Evolutionary conservation across 208 protist species (phyloP).

Genomic region (Leptomonas pyrrhocoris): DNA sequence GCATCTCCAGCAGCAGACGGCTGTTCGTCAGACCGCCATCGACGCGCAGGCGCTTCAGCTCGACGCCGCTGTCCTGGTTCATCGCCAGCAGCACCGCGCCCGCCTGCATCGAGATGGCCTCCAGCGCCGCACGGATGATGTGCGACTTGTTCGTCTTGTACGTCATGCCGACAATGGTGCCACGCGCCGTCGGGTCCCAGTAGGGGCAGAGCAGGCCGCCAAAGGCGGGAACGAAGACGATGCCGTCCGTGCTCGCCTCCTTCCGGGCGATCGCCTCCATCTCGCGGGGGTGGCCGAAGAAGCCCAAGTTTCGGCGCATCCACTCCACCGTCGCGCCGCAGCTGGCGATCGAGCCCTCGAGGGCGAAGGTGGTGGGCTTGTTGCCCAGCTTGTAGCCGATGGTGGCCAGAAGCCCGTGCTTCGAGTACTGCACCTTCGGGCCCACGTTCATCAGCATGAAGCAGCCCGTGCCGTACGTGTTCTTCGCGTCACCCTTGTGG

Average conservation of each 20-base stretch:
- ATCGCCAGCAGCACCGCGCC: constrained; percentile 85
- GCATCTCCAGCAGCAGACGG: constrained; percentile 94
- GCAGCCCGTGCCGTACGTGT: constrained; percentile 98
- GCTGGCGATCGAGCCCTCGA: constrained; percentile 93
- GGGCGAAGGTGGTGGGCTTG: constrained; percentile 58
- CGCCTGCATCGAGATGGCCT: constrained; percentile 91
- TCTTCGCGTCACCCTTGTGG: constrained; percentile 91
- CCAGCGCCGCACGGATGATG: constrained; percentile 85
- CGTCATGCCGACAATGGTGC: constrained; percentile 93
- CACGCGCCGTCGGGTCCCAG: constrained; percentile 95
- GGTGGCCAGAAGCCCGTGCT: constrained; percentile 96
- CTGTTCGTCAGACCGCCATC: constrained; percentile 96
- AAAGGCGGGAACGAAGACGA: constrained; percentile 98
- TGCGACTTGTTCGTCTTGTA: constrained; percentile 83
- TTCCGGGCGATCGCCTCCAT: constrained; percentile 57
- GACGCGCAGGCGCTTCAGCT: constrained; percentile 82
- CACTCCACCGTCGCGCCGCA: constrained; percentile 94
- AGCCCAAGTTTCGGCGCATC: constrained; percentile 92
- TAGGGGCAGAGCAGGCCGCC: constrained; percentile 97
- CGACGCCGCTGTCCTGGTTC: constrained; percentile 71
- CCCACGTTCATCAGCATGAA: constrained; percentile 98
- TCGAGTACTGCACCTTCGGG: constrained; percentile 70
- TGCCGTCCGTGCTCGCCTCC: constrained; percentile 68
- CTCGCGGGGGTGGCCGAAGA: constrained; percentile 76
- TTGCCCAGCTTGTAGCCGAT: constrained; percentile 93